A percentile compares a stretch with the other conserved stretches of the same genome.
These are phyloP conservation scores for Leptosphaerulina australis DNA, from an alignment of 2,329 filamentous ascomycete genomes.

Conservation along the genomic window DNA sequence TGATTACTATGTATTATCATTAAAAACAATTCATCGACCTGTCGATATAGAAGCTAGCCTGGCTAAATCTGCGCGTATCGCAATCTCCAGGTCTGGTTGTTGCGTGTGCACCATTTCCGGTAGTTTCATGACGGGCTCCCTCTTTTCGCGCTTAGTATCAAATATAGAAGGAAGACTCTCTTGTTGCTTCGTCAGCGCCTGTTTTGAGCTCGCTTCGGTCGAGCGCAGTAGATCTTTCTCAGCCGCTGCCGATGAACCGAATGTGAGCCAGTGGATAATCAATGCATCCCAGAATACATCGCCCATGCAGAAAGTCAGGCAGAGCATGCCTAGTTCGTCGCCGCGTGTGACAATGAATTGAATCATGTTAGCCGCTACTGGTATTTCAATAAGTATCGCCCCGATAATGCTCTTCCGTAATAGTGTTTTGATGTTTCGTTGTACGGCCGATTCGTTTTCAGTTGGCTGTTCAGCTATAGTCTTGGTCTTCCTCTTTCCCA, in stretches of 20 bases:
- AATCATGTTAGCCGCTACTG: slow-evolving; percentile 47
- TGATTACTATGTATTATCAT: no score
- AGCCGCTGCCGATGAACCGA: slow-evolving; percentile 18
- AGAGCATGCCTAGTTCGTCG: slow-evolving; percentile 48
- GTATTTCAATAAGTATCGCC: slow-evolving; percentile 43
- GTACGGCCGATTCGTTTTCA: slow-evolving; percentile 16
- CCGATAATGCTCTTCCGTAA: slow-evolving; percentile 41
- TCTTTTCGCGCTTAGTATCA: neutral
- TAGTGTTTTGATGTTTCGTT: slow-evolving; percentile 29
- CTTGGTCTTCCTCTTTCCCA: slow-evolving; percentile 2
- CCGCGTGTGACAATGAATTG: slow-evolving; percentile 41
- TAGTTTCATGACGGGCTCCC: neutral
- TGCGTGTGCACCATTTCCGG: neutral
- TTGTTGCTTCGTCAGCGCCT: slow-evolving; percentile 4
- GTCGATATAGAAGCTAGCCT: no score
- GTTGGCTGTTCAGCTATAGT: neutral
- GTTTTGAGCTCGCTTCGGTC: slow-evolving; percentile 2
- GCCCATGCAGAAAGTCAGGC: slow-evolving; percentile 47
- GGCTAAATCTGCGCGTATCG: neutral
- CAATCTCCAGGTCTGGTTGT: neutral
- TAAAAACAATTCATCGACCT: no score
- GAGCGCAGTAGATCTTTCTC: slow-evolving; percentile 18
- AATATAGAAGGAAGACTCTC: slow-evolving; percentile 3
- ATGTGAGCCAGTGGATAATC: slow-evolving; percentile 30
- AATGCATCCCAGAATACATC: slow-evolving; percentile 37